Base-by-base conservation (phyloP, 352 stramenopile species). In the Peronosclerospora sorghi region DNA sequence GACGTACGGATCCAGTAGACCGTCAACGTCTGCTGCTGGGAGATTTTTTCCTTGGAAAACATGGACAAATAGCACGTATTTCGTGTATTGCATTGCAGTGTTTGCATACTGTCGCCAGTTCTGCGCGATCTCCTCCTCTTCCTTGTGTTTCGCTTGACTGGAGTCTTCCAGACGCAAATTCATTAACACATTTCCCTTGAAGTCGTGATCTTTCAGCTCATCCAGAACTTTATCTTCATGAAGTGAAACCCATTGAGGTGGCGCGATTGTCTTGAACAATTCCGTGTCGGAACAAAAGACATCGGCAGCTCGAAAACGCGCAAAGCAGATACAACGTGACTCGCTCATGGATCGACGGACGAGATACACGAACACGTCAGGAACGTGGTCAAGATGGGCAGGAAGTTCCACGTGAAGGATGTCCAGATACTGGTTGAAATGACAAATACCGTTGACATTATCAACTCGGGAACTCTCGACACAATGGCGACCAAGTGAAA, bases 11-110 rank as follows among this genome's bases (percentile, higher is more conserved):
- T 94, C 78, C 13, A 91, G 41, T 0, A 85, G 42, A 6, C 82
- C 78, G 23, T 89, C 86, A 24, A 65, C 59, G 34, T 94, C 82
- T 1, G 70, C 64, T n/a, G 78, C 60, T 6, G 82, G 78, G 4
- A 94, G 55, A 20, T 58, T 70, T 24, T 72, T 68, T 20, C 70
- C 80, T 48, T 94, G 82, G 51, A 83, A 94, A 14, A 94, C 59
- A 63, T 94, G 75, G 21, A 85, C 68, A 24, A 88, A 80, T 5
- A 94, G 59, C 20, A 73, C 77, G 51, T 88, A 94, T 45, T 73
- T 73, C 48, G 71, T 85, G 59, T 81, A 83, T 32, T 73, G 59
- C 18, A 83, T 56, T 9, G 65, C 77, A 32, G 64, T 74, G 18
- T 37, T 66, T 10, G 64, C 51, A 20, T 86, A 61, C 29, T 84